Evolutionary conservation across 2,329 filamentous ascomycete species (phyloP).

Genomic region (Pestalotiopsis sp.): DNA sequence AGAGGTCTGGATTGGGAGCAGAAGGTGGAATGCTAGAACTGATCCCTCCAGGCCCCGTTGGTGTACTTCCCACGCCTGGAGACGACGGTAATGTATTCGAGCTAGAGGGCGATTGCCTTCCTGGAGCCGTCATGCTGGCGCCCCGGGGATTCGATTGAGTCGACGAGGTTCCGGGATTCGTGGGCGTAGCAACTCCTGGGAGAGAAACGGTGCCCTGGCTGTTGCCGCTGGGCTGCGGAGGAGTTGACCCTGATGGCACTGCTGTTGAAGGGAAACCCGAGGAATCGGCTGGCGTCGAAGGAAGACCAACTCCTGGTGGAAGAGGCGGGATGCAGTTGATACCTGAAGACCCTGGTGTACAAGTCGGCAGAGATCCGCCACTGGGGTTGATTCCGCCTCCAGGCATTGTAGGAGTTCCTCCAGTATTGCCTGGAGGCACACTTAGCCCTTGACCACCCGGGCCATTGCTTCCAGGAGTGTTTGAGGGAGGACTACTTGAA

Average conservation of each 20-base stretch:
- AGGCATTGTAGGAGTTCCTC: neutral
- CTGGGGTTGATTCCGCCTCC: neutral
- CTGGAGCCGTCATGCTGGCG: slow-evolving; percentile 1
- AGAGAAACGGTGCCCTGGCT: slow-evolving; percentile 5
- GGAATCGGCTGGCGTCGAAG: neutral
- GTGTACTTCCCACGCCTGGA: neutral
- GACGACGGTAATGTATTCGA: neutral
- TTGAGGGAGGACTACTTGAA: neutral
- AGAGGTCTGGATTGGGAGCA: neutral
- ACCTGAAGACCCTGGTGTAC: slow-evolving; percentile 8
- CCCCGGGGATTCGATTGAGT: neutral
- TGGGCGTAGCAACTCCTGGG: slow-evolving; percentile 8
- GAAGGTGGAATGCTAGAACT: neutral
- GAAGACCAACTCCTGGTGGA: neutral
- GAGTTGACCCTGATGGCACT: neutral
- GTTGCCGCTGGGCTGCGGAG: neutral
- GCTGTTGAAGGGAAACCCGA: neutral
- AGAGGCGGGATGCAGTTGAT: slow-evolving; percentile 7
- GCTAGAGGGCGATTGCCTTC: neutral
- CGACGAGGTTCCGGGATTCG: neutral
- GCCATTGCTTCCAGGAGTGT: neutral
- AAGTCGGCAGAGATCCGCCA: slow-evolving; percentile 1
- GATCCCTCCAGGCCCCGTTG: neutral
- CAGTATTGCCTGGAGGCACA: neutral
- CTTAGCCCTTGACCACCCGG: neutral